These are phyloP conservation scores for Diaporthe helianthi DNA, from an alignment of 2,329 filamentous ascomycete species.

Conservation along the genomic window DNA sequence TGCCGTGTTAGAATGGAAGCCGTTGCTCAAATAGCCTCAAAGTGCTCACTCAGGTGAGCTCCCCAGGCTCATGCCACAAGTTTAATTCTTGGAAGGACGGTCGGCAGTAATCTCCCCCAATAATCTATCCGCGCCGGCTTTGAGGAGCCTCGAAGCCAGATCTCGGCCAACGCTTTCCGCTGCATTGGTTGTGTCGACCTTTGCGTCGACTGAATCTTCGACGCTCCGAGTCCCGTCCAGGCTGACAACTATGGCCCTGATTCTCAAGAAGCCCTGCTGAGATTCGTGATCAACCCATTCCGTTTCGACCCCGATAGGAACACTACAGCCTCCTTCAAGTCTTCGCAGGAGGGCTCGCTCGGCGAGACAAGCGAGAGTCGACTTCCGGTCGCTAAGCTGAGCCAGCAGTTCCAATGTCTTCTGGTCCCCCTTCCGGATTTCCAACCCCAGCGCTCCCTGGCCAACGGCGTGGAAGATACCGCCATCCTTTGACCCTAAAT, in stretches of 20 bases:
- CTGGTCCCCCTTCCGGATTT: neutral
- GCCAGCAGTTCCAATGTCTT: neutral
- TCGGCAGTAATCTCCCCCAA: no score
- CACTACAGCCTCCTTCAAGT: slow-evolving; percentile 2
- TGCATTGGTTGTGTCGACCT: neutral
- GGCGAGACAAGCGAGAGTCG: neutral
- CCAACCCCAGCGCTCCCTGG: neutral
- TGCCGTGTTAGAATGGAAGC: no score
- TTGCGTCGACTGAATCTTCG: neutral
- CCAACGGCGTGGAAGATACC: slow-evolving; percentile 3
- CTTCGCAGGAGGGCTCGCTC: neutral
- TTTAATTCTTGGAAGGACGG: no score
- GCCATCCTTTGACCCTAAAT: neutral
- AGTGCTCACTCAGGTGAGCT: no score
- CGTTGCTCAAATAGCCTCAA: no score
- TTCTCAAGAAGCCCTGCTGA: neutral
- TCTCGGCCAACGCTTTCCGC: neutral
- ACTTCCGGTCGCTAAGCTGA: neutral
- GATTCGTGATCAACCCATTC: neutral
- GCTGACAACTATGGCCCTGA: slow-evolving; percentile 3
- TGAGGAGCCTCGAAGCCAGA: no score
- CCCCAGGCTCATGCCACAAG: no score
- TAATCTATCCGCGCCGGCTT: no score
- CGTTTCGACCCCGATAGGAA: slow-evolving; percentile 5
- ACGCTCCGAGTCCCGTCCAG: neutral